Evolutionary conservation across 805 yeast genomes (phyloP), one percentile per base, ranked within the genome.

Genomic region (Ogataea methanolica): DNA sequence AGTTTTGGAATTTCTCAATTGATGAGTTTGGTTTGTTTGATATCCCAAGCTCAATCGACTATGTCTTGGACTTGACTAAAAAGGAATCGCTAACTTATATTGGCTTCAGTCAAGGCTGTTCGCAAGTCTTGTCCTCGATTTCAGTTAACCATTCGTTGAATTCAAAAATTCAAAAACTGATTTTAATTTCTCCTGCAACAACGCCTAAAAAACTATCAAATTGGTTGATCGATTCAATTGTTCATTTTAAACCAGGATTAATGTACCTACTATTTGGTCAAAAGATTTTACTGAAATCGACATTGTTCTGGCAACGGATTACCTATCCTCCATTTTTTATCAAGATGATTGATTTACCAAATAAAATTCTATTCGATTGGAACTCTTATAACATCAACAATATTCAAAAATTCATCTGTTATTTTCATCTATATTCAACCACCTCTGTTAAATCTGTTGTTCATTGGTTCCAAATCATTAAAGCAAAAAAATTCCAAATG

Each of bases 81-180:
- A 67, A 55, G 51, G 53, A 56, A 29, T 54, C 66, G 16, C 68
- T 91, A 35, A 77, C 81, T 1, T 92, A 90, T 61, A 75, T 92
- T 56, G 99, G 98, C 1, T 94, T 94, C 63, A 82, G 92, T 33
- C 99, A 92, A 65, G 99, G 99, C 14, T 84, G 96, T 2, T 96
- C 98, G 3, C 98, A 94, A 66, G 88, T 89, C 40, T 85, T 92
- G 66, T 96, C 96, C 1, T 76, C 96, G 14, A 72, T 91, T 34
- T 79, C 96, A 0, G 61, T 83, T 26, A 80, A 85, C 61, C 80
- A 87, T n/a, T 74, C 75, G 12, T 72, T 92, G 49, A 88, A 88
- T 63, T 59, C 68, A 11, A 75, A 78, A 53, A 72, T 79, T 42
- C 73, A 72, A 33, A 66, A 68, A 51, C 66, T 79, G 38, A 69